Evolutionary conservation across 192 early-diverging fungal genomes (phyloP).

Genomic region (Geosiphon pyriformis): DNA sequence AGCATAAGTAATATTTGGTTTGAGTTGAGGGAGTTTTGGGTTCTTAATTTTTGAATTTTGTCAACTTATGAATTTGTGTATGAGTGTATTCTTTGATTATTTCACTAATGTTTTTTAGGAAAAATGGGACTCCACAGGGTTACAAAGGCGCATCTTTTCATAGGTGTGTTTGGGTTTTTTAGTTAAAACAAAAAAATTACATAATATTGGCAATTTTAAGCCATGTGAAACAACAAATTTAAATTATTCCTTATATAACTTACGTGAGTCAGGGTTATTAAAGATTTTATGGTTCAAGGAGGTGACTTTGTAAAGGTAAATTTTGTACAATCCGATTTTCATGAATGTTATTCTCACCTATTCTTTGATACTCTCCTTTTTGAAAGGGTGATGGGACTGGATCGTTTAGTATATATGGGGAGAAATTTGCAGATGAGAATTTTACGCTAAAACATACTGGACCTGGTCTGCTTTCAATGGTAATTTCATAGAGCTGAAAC

Average conservation of each 20-base stretch:
- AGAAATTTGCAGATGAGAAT: constrained; percentile 75
- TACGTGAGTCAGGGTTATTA: constrained; percentile 58
- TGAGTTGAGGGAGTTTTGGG: too few relatives aligned
- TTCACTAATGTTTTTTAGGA: constrained; percentile 33
- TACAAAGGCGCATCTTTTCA: constrained; percentile 83
- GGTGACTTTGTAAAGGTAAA: constrained; percentile 82
- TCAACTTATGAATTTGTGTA: too few relatives aligned
- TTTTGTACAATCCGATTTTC: not conserved
- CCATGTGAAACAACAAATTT: not conserved
- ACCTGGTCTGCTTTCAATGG: constrained; percentile 85
- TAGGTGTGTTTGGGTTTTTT: constrained; percentile 46
- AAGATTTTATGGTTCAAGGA: constrained; percentile 92
- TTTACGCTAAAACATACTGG: constrained; percentile 81
- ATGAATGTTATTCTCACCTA: not conserved
- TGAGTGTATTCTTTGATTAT: too few relatives aligned
- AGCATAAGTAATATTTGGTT: constrained; percentile 53
- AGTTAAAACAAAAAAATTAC: too few relatives aligned
- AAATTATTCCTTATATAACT: not conserved
- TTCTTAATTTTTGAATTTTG: not conserved
- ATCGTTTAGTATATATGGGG: constrained; percentile 80
- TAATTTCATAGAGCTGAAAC: too few relatives aligned
- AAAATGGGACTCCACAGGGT: constrained; percentile 77
- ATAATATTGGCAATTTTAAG: too few relatives aligned
- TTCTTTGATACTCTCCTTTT: not conserved
- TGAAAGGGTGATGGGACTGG: constrained; percentile 79